Percentiles rank a stretch among this genome's conserved stretches.
These are phyloP conservation scores for Cicer pinnatifidum DNA, from an alignment of 306 rosid species.

Conservation along the genomic window DNA sequence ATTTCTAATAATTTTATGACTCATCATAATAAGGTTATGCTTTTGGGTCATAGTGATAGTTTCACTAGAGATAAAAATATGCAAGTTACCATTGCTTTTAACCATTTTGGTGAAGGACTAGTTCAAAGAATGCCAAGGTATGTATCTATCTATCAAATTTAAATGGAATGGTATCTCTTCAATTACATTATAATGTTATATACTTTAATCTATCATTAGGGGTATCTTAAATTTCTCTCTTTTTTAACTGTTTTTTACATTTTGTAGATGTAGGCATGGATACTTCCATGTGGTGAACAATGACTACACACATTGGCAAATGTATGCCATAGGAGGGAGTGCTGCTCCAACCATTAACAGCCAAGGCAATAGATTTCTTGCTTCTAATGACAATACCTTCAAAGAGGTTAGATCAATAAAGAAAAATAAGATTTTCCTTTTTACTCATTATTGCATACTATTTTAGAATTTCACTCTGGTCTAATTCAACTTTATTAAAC, in stretches of 20 bases:
- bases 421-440: not conserved
- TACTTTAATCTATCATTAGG: not conserved
- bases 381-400: constrained; percentile 57
- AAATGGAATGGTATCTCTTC: not conserved
- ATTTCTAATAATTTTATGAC: constrained; percentile 82
- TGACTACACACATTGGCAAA: constrained; percentile 87
- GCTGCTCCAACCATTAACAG: constrained; percentile 89
- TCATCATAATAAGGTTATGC: constrained; percentile 92
- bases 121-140: constrained; percentile 81
- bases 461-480: not conserved
- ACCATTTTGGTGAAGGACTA: constrained; percentile 94
- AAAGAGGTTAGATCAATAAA: constrained; percentile 68
- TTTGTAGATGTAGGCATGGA: constrained; percentile 87
- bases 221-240: not conserved
- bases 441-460: not conserved
- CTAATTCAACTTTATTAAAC: not conserved
- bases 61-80: constrained; percentile 72
- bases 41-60: constrained; percentile 86
- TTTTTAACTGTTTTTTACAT: not conserved
- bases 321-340: constrained; percentile 97
- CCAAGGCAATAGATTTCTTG: constrained; percentile 91
- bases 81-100: constrained; percentile 94
- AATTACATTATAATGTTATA: not conserved
- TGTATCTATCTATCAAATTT: not conserved
- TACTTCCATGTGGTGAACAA: constrained; percentile 97